Evolutionary conservation across 805 yeast genomes (phyloP).

Genomic region (Scheffersomyces ergatensis): DNA sequence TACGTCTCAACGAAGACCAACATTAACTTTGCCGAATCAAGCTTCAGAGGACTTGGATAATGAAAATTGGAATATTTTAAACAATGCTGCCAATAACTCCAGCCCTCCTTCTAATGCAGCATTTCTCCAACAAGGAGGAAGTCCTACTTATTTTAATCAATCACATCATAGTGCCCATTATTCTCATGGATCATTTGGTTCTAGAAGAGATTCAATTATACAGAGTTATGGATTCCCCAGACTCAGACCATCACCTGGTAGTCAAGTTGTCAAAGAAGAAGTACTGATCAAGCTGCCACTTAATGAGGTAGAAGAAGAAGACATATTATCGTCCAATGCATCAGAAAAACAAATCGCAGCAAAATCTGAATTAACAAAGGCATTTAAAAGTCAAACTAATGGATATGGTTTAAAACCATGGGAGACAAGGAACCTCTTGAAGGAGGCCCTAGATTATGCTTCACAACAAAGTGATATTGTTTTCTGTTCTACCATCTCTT

Average conservation of each 20-base stretch:
- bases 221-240: not conserved
- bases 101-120: slow-evolving; percentile 2
- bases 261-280: not conserved
- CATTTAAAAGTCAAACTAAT: slow-evolving; percentile 3
- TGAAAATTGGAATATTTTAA: slow-evolving; percentile 26
- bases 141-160: not conserved
- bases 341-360: not conserved
- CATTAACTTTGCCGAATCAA: slow-evolving; percentile 1
- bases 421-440: slow-evolving; percentile 50
- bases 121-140: slow-evolving; percentile 2
- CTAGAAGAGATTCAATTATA: slow-evolving; percentile 19
- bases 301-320: slow-evolving; percentile 15
- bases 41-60: slow-evolving; percentile 29
- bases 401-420: slow-evolving; percentile 44
- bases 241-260: slow-evolving; percentile 2
- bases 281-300: not conserved
- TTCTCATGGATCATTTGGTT: not conserved
- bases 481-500: slow-evolving; percentile 54
- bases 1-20: not conserved
- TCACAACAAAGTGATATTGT: slow-evolving; percentile 62
- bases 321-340: not conserved
- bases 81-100: slow-evolving; percentile 8
- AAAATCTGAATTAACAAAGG: slow-evolving; percentile 1
- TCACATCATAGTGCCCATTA: slow-evolving; percentile 1
- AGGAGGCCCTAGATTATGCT: slow-evolving; percentile 53